Evolutionary conservation across 352 stramenopile species (phyloP), one percentile per base, ranked within the genome.

Genomic region (Sclerospora graminicola): DNA sequence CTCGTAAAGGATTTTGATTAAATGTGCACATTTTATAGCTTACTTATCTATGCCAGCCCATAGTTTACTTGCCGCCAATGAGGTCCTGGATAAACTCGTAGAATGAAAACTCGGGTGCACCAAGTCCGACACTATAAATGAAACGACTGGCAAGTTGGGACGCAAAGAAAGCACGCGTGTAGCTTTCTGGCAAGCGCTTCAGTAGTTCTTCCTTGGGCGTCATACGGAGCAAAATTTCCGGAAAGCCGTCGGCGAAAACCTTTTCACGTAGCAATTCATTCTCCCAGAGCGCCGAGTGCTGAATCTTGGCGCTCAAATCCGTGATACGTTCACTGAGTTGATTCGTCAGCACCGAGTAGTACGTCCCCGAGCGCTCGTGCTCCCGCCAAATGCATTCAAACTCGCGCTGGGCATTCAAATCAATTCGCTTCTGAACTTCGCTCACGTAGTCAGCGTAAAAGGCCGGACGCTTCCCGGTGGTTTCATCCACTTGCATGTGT

Each of bases 361-460:
- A 82, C 47, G 64, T 82, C 13, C 57, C 61, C 37, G 73, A 70
- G 31, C 60, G 64, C 55, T 87, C 65, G 58, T 91, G 75, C 41
- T 87, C 71, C 16, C 59, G 59, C 79, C 79, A 91, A 51, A 91
- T 80, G 62, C 79, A 91, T 55, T 91, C 79, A 29, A 89, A 91
- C 55, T 91, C 79, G 14, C 60, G 71, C 45, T 71, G 61, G 1
- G 79, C 79, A 56, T 91, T 91, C 37, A 80, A 31, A 57, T 88
- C 76, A 35, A 91, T 89, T 40, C 76, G 74, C 44, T 60, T 60
- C 52, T 89, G 74, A 43, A 91, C 80, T 41, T 91, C 80, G 33
- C 65, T 66, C 24, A 91, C 80, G 56, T 91, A 89, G 31, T 61
- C 68, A 18, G 60, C 60, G 61, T 91, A 91, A 53, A 91, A 91